Conservation (phyloP, 192 early-diverging fungal genomes). For the Entrophospora sp. region DNA sequence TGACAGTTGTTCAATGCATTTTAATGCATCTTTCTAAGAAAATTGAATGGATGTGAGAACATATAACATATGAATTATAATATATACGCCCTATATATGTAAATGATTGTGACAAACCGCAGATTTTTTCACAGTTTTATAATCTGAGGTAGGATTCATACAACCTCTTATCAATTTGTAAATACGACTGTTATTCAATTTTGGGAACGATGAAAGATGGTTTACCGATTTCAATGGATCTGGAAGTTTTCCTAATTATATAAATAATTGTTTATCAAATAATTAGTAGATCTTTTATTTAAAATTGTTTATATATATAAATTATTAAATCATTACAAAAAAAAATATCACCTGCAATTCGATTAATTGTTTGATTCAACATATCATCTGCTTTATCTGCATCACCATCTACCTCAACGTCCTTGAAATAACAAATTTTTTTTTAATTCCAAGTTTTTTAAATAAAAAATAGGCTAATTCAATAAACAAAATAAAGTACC, state of each 20-base stretch:
- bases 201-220: conserved; percentile 60
- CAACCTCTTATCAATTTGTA: conserved; percentile 55
- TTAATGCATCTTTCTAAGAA: conserved; percentile 45
- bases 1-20: conserved; percentile 51
- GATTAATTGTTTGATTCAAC: conserved; percentile 41
- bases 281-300: no score
- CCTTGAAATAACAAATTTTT: conserved; percentile 18
- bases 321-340: no score
- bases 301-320: no score
- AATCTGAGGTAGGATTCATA: conserved; percentile 59
- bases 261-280: no score
- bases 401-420: conserved; percentile 32
- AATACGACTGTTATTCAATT: conserved; percentile 54
- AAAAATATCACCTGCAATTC: conserved; percentile 43
- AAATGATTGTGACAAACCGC: conserved; percentile 22
- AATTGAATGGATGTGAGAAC: background rate
- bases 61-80: background rate
- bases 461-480: background rate
- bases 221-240: conserved; percentile 53
- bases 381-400: conserved; percentile 34
- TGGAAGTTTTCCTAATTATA: conserved; percentile 42
- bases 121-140: conserved; percentile 62
- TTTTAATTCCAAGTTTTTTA: conserved; percentile 3
- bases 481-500: conserved; percentile 23
- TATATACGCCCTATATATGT: background rate